Conservation (phyloP, 2,329 filamentous ascomycete species). For the Verruconis gallopava region DNA sequence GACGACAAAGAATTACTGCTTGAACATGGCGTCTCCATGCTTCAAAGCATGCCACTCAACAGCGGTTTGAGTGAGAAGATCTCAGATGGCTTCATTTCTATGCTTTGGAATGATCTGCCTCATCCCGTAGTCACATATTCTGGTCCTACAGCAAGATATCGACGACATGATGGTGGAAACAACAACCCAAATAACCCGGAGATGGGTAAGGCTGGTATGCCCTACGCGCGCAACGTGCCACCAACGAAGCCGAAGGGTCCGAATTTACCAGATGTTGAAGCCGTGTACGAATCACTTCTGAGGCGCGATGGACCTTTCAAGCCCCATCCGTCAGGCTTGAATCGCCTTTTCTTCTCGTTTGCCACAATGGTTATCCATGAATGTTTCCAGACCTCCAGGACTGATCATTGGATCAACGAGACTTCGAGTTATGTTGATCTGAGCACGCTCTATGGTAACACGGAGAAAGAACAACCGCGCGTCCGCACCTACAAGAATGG, state of each 20-base stretch:
- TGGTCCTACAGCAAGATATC: constrained; percentile 32
- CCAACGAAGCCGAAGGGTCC: constrained; percentile 35
- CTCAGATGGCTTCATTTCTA: constrained; percentile 38
- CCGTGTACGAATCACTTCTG: constrained; percentile 33
- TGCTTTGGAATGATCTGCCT: constrained; percentile 41
- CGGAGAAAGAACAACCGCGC: constrained; percentile 27
- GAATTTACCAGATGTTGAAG: constrained; percentile 35
- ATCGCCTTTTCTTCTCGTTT: constrained; percentile 35
- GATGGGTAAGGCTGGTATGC: constrained; percentile 39
- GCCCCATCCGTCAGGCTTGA: constrained; percentile 32
- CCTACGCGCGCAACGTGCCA: constrained; percentile 33
- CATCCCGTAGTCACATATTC: constrained; percentile 36
- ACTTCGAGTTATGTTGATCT: constrained; percentile 36
- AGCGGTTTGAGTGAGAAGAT: constrained; percentile 36
- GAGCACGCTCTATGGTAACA: constrained; percentile 35
- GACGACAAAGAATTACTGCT: constrained; percentile 36
- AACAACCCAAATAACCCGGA: constrained; percentile 34
- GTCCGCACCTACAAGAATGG: constrained; percentile 33
- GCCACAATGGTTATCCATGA: constrained; percentile 37
- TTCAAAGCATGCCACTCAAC: constrained; percentile 37
- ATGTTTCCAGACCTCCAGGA: constrained; percentile 31
- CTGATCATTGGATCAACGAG: constrained; percentile 31
- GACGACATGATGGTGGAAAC: constrained; percentile 31
- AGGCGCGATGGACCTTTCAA: constrained; percentile 28
- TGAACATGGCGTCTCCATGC: constrained; percentile 40